Evolutionary conservation across 1,284 basidiomycete genomes (phyloP), one percentile per base, ranked within the genome.

Genomic region (Somion occarium): DNA sequence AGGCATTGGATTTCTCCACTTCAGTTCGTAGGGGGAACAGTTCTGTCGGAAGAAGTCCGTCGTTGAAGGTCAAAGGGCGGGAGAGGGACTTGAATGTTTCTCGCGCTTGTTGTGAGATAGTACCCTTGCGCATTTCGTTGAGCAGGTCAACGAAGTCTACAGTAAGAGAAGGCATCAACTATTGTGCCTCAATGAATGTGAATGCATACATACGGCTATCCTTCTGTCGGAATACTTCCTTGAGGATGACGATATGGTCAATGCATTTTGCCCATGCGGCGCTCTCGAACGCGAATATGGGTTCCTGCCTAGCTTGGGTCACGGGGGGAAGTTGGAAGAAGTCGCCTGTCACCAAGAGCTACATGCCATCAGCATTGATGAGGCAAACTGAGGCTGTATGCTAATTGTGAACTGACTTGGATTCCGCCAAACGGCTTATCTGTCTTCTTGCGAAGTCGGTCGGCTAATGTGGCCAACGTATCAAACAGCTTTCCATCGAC

Each of bases 281-380:
- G 4, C 93, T 92, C 62, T 99, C 93, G 63, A 99, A 99, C 2
- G 90, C 88, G 65, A 97, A 98, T 54, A 69, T 65, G 1, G 69
- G 67, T 18, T 66, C 54, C 65, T 74, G 9, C 3, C 67, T 65
- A n/a, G 67, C 67, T 56, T 78, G 78, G 13, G 76, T 79, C 11
- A 99, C 93, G 0, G 97, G 96, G 1, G 97, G 97, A 4, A 99
- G 75, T 68, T 99, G 95, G 70, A 93, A 97, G 70, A 98, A 99
- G 65, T 99, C 95, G 20, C 95, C 95, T 1, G 93, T 95, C 12
- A 97, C 77, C 55, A 95, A 82, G 53, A 99, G 72, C 85, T 86
- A 67, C 0, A 15, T 26, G 38, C n/a, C n/a, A n/a, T n/a, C n/a
- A n/a, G n/a, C n/a, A n/a, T n/a, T n/a, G n/a, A n/a, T n/a, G n/a